Conservation (phyloP, 352 stramenopile species). For the Phytophthora fragariae region DNA sequence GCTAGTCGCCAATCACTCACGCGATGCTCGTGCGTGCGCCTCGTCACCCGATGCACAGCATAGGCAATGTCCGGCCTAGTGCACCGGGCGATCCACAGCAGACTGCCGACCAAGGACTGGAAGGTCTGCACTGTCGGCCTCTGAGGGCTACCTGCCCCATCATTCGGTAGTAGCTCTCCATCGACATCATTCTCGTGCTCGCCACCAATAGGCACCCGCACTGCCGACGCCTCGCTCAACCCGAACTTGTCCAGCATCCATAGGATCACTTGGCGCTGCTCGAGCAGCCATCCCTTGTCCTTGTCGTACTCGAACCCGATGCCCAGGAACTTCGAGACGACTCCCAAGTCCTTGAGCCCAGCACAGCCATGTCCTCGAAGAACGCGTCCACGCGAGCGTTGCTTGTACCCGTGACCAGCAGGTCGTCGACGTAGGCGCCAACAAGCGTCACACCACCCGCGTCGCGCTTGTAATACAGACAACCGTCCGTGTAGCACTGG, state of each 20-base stretch:
- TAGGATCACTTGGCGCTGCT: neutral
- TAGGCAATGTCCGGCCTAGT: conserved; percentile 41
- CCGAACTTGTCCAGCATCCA: neutral
- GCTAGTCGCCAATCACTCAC: conserved; percentile 20
- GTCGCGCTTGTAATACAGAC: neutral
- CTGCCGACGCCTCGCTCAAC: neutral
- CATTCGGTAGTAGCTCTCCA: neutral
- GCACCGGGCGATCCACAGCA: conserved; percentile 47
- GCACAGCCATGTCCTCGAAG: neutral
- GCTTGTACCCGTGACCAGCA: neutral
- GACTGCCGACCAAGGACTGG: conserved; percentile 44
- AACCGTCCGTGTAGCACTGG: neutral
- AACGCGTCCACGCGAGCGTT: neutral
- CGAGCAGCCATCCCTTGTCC: neutral
- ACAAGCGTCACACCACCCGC: neutral
- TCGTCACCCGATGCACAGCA: conserved; percentile 29
- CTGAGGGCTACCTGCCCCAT: neutral
- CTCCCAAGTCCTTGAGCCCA: neutral
- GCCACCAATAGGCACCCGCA: neutral
- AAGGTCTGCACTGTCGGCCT: conserved; percentile 22
- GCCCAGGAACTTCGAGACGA: neutral
- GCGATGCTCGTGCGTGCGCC: conserved; percentile 20
- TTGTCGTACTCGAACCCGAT: neutral
- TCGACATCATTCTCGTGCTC: neutral
- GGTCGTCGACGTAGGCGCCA: neutral